Conservation (phyloP, 2,329 filamentous ascomycete genomes). For the Colletotrichum sp. region DNA sequence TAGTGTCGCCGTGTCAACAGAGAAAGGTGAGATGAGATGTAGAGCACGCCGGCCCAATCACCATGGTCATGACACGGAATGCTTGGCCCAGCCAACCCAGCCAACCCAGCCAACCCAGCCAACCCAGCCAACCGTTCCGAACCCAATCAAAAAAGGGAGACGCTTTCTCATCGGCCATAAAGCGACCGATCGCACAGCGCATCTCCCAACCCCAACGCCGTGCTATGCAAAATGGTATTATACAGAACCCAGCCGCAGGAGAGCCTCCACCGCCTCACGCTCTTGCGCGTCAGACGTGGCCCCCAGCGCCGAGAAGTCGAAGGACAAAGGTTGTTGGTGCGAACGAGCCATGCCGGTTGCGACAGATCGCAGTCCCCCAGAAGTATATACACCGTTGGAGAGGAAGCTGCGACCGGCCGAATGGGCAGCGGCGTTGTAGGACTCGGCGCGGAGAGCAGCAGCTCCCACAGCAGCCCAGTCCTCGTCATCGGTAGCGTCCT, state of each 20-base stretch:
- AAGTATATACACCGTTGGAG: slow-evolving; percentile 53
- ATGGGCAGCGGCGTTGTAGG: slow-evolving; percentile 62
- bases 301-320: slow-evolving; percentile 56
- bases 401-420: slow-evolving; percentile 43
- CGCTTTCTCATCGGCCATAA: slow-evolving; percentile 8
- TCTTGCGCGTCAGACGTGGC: slow-evolving; percentile 71
- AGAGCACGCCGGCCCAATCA: slow-evolving; percentile 35
- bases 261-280: slow-evolving; percentile 80
- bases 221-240: slow-evolving; percentile 60
- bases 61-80: slow-evolving; percentile 33
- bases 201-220: slow-evolving; percentile 48
- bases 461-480: slow-evolving; percentile 93
- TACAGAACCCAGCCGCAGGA: slow-evolving; percentile 81
- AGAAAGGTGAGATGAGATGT: slow-evolving; percentile 23
- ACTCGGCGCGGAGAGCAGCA: slow-evolving; percentile 75
- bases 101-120: slow-evolving; percentile 23
- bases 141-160: slow-evolving; percentile 2
- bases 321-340: slow-evolving; percentile 54
- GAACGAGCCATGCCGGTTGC: slow-evolving; percentile 59
- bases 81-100: slow-evolving; percentile 27
- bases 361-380: slow-evolving; percentile 51
- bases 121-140: slow-evolving; percentile 10
- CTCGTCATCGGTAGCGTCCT: slow-evolving; percentile 92
- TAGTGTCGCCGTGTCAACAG: slow-evolving; percentile 30
- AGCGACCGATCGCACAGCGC: slow-evolving; percentile 6